These are phyloP conservation scores for Paracorniculantispora psalliotae DNA, from an alignment of 2,329 filamentous ascomycete species.

Conservation along the genomic window DNA sequence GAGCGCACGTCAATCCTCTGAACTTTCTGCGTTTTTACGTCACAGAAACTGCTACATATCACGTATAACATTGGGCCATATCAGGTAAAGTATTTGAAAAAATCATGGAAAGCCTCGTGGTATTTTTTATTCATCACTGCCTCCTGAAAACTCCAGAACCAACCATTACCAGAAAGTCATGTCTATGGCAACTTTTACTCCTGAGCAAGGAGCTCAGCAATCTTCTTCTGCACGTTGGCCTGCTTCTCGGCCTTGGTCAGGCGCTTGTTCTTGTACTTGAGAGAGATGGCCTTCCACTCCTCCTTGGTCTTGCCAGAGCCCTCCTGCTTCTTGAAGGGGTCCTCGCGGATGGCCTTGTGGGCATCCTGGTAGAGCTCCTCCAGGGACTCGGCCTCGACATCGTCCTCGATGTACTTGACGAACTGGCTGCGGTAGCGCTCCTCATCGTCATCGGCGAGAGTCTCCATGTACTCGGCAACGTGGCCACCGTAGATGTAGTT, in stretches of 20 bases:
- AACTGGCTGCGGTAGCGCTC: slow-evolving; percentile 99
- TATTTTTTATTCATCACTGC: slow-evolving; percentile 32
- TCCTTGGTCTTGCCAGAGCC: slow-evolving; percentile 83
- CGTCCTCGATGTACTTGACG: slow-evolving; percentile 94
- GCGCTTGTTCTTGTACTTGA: slow-evolving; percentile 80
- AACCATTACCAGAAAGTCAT: slow-evolving; percentile 25
- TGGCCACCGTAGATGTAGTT: slow-evolving; percentile 99
- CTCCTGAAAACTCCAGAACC: slow-evolving; percentile 35
- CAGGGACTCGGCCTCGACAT: slow-evolving; percentile 90
- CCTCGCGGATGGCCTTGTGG: slow-evolving; percentile 93
- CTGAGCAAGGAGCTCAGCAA: slow-evolving; percentile 68
- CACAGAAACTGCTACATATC: too few relatives aligned
- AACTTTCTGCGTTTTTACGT: too few relatives aligned
- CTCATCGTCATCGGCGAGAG: slow-evolving; percentile 97
- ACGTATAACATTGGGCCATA: too few relatives aligned
- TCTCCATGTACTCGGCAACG: slow-evolving; percentile 99
- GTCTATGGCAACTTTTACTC: slow-evolving; percentile 29
- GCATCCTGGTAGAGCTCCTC: slow-evolving; percentile 96
- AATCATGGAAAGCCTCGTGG: slow-evolving; percentile 14
- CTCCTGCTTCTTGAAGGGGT: slow-evolving; percentile 92
- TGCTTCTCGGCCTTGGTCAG: slow-evolving; percentile 78
- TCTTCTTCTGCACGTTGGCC: slow-evolving; percentile 82
- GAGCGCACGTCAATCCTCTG: too few relatives aligned
- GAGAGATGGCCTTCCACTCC: slow-evolving; percentile 90
- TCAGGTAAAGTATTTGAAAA: too few relatives aligned